Conservation (phyloP, 1,139 yeast genomes). For the Dujonia santamariae region DNA sequence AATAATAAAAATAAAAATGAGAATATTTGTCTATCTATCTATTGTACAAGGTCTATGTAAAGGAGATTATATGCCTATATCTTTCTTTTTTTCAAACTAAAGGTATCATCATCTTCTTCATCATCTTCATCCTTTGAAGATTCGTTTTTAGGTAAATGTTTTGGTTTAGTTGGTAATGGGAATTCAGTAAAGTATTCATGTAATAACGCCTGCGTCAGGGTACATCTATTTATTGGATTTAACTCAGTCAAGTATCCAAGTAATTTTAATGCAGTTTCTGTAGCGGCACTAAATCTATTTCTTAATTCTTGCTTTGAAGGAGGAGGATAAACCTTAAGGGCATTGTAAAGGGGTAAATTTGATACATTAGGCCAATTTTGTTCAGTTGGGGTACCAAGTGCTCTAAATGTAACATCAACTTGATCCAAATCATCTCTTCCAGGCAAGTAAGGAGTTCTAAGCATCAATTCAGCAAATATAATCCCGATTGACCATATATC, state of each 20-base stretch:
- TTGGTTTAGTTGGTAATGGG: conserved; percentile 78
- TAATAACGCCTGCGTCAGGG: conserved; percentile 61
- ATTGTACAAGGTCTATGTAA: background rate
- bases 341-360: conserved; percentile 70
- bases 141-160: conserved; percentile 56
- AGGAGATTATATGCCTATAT: conserved; percentile 9
- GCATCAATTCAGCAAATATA: conserved; percentile 94
- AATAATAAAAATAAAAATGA: no score
- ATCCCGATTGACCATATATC: conserved; percentile 96
- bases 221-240: conserved; percentile 75
- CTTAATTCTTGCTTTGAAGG: conserved; percentile 82
- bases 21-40: no score
- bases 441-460: conserved; percentile 90
- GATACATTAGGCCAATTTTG: conserved; percentile 90
- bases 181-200: conserved; percentile 69
- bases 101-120: conserved; percentile 12
- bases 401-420: conserved; percentile 85
- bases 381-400: conserved; percentile 94
- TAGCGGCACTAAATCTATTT: conserved; percentile 86
- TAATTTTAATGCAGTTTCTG: conserved; percentile 78
- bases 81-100: conserved; percentile 8
- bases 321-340: conserved; percentile 71
- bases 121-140: conserved; percentile 13
- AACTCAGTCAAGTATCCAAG: conserved; percentile 70
- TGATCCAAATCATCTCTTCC: conserved; percentile 91